Percentiles rank a stretch among this genome's conserved stretches.
Evolutionary conservation across 257 asterid species (phyloP).

Genomic region (Fraxinus excelsior): DNA sequence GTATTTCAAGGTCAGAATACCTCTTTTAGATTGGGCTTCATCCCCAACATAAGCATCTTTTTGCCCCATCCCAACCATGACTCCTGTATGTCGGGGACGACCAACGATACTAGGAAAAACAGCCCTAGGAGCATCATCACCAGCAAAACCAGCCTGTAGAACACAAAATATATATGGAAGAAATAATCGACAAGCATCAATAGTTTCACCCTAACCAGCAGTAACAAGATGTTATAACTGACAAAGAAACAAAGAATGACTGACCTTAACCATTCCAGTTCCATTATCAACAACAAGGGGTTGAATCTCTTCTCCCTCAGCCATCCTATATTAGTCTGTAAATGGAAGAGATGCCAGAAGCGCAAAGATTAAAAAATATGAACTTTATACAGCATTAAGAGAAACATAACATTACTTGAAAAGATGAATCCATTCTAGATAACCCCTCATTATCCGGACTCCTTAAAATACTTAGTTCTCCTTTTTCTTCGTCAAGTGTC

Average conservation of each 20-base stretch:
- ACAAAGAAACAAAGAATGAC: neutral
- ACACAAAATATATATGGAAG: neutral
- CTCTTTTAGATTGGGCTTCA: slow-evolving; percentile 52
- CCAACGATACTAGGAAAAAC: slow-evolving; percentile 51
- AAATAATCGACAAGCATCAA: neutral
- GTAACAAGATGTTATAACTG: neutral
- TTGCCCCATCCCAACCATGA: slow-evolving; percentile 54
- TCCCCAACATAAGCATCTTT: slow-evolving; percentile 55
- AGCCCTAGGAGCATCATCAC: slow-evolving; percentile 54
- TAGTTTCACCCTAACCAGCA: neutral
- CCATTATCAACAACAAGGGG: slow-evolving; percentile 52
- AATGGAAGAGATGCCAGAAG: neutral
- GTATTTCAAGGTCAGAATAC: slow-evolving; percentile 44
- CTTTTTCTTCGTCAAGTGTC: neutral
- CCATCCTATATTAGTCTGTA: slow-evolving; percentile 27
- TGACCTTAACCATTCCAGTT: slow-evolving; percentile 48
- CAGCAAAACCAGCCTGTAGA: slow-evolving; percentile 48
- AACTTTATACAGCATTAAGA: neutral
- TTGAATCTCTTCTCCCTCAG: slow-evolving; percentile 46
- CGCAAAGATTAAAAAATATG: neutral
- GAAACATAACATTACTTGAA: neutral
- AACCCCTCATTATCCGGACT: neutral
- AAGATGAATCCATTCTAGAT: neutral
- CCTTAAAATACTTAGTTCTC: neutral
- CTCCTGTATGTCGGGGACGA: slow-evolving; percentile 47